Evolutionary conservation across 768 basidiomycete genomes (phyloP).

Genomic region (Suillus americanus): DNA sequence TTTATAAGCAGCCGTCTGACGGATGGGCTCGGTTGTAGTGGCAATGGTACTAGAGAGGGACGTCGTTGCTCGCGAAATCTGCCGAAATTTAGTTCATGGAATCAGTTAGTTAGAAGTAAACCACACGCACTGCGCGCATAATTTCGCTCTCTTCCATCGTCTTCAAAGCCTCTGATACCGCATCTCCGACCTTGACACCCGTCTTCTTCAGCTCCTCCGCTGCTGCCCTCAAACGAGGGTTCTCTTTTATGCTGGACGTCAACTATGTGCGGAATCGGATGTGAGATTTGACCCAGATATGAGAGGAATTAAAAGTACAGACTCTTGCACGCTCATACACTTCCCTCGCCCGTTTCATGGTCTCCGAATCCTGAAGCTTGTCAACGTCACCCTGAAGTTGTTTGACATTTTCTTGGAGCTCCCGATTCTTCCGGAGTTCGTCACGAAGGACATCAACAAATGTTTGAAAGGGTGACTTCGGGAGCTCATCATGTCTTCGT

Average conservation of each 20-base stretch:
- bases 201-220: constrained; percentile 89
- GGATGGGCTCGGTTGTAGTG: constrained; percentile 92
- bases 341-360: constrained; percentile 88
- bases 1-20: constrained; percentile 95
- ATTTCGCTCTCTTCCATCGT: constrained; percentile 95
- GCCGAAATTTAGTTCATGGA: neutral
- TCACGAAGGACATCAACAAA: constrained; percentile 94
- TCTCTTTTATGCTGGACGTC: constrained; percentile 93
- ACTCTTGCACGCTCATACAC: constrained; percentile 95
- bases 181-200: constrained; percentile 91
- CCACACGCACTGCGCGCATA: constrained; percentile 72
- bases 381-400: constrained; percentile 97
- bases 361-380: constrained; percentile 95
- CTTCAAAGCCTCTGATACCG: constrained; percentile 87
- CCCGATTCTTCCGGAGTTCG: constrained; percentile 90
- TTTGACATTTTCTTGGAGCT: constrained; percentile 95
- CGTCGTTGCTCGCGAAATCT: constrained; percentile 86
- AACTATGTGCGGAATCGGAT: constrained; percentile 49
- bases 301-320: constrained; percentile 28
- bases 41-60: constrained; percentile 85
- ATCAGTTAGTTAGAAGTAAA: neutral
- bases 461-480: constrained; percentile 92
- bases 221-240: constrained; percentile 86
- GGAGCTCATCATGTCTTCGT: constrained; percentile 58
- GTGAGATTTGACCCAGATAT: constrained; percentile 5